These are phyloP conservation scores for Kwoniella mangroviensis DNA, from an alignment of 768 basidiomycete species.

Conservation along the genomic window DNA sequence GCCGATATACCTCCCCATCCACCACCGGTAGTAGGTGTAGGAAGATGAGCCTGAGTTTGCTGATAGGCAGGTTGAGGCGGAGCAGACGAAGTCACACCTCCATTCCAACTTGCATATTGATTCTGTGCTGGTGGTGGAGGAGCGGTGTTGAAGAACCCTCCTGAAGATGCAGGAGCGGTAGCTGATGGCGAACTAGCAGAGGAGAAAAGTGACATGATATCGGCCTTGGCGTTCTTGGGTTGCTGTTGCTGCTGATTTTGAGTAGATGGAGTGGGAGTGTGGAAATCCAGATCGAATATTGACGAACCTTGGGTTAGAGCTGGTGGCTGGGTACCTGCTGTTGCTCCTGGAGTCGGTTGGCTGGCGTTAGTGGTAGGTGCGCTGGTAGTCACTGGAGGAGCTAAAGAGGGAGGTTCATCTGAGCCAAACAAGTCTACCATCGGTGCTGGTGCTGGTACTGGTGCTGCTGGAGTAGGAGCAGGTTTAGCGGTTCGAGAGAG, in stretches of 20 bases:
- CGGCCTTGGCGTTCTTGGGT: constrained; percentile 48
- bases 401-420: constrained; percentile 39
- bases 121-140: constrained; percentile 26
- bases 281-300: constrained; percentile 57
- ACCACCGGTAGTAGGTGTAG: constrained; percentile 11
- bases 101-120: constrained; percentile 42
- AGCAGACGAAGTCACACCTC: constrained; percentile 43
- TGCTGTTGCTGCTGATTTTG: constrained; percentile 8
- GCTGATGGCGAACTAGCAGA: constrained; percentile 34
- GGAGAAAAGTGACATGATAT: constrained; percentile 57
- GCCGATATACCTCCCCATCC: constrained; percentile 43
- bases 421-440: constrained; percentile 49
- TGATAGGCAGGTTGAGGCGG: constrained; percentile 26
- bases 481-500: constrained; percentile 37
- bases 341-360: constrained; percentile 16
- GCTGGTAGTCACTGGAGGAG: constrained; percentile 34
- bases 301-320: constrained; percentile 32
- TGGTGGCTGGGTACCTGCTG: constrained; percentile 21
- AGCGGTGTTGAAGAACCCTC: constrained; percentile 39
- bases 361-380: constrained; percentile 27
- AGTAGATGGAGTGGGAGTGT: constrained; percentile 39
- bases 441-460: constrained; percentile 36
- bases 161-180: constrained; percentile 22
- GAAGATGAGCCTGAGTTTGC: constrained; percentile 23
- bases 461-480: constrained; percentile 31